phyloP scores from a whole-genome alignment of 352 stramenopile species.

The Globisporangium paroecandrum region DNA sequence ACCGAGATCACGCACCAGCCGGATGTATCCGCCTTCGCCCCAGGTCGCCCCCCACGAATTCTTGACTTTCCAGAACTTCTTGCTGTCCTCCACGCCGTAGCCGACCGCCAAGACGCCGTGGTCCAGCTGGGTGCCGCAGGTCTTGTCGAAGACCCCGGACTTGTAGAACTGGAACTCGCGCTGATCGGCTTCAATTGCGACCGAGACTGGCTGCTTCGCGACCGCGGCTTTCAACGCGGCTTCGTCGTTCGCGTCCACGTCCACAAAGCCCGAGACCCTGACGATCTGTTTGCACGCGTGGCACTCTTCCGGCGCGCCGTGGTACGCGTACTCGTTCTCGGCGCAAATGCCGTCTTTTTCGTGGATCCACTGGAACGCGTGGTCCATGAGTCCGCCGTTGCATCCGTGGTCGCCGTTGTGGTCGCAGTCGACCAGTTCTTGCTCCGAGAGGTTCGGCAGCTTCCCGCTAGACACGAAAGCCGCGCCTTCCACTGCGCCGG shows the following conservation, averaged over 20 bases:
- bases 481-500: slow-evolving; percentile 87
- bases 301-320: slow-evolving; percentile 31
- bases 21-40: slow-evolving; percentile 94
- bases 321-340: slow-evolving; percentile 83
- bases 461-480: slow-evolving; percentile 78
- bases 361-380: slow-evolving; percentile 90
- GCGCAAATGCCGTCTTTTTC: slow-evolving; percentile 71
- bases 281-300: slow-evolving; percentile 30
- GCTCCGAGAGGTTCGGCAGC: slow-evolving; percentile 84
- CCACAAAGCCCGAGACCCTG: slow-evolving; percentile 43
- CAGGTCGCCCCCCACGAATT: slow-evolving; percentile 97
- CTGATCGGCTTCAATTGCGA: slow-evolving; percentile 93
- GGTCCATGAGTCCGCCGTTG: slow-evolving; percentile 87
- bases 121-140: slow-evolving; percentile 88
- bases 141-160: slow-evolving; percentile 81
- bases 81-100: slow-evolving; percentile 89
- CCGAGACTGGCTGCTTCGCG: slow-evolving; percentile 91
- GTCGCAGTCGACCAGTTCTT: slow-evolving; percentile 92
- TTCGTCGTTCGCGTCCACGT: slow-evolving; percentile 61
- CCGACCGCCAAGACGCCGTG: slow-evolving; percentile 96
- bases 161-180: slow-evolving; percentile 97
- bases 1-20: slow-evolving; percentile 69
- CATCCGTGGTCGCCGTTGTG: slow-evolving; percentile 83
- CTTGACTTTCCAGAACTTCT: slow-evolving; percentile 78
- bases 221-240: slow-evolving; percentile 80